Conservation (phyloP, 2,329 filamentous ascomycete genomes). For the Fusarium sp. region DNA sequence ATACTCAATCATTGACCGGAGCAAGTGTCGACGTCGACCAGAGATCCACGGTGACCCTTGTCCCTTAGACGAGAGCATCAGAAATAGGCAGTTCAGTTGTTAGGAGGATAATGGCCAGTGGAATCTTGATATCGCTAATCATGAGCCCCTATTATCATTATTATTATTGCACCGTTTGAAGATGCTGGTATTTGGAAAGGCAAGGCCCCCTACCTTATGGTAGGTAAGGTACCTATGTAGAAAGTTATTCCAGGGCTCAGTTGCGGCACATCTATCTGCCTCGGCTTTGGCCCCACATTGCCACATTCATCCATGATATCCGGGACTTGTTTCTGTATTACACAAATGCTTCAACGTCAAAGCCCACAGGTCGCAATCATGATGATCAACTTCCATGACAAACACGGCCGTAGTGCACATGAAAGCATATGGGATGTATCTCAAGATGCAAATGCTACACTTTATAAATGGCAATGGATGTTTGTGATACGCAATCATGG, state of each 20-base stretch:
- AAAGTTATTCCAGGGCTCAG: background rate
- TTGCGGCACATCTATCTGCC: constrained; percentile 1
- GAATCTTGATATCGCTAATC: constrained; percentile 6
- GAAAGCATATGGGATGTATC: background rate
- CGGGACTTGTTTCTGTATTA: background rate
- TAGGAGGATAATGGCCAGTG: constrained; percentile 1
- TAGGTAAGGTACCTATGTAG: too few species aligned
- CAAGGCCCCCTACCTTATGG: background rate
- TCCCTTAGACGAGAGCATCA: constrained; percentile 10
- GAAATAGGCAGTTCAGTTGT: constrained; percentile 25
- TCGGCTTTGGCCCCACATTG: constrained; percentile 16
- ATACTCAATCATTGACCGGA: constrained; percentile 11
- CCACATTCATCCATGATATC: constrained; percentile 22
- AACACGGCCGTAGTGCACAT: background rate
- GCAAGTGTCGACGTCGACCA: constrained; percentile 30
- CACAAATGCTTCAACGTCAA: constrained; percentile 23
- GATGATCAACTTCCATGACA: constrained; percentile 1
- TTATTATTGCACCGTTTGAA: background rate
- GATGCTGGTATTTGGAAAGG: background rate
- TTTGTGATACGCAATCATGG: background rate
- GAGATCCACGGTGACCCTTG: constrained; percentile 27
- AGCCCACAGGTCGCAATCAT: constrained; percentile 13
- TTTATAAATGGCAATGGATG: background rate
- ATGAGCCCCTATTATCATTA: background rate
- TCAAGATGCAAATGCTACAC: background rate